Conservation (phyloP, 176 grass and related monocot species). For the Oryza brachyantha region DNA sequence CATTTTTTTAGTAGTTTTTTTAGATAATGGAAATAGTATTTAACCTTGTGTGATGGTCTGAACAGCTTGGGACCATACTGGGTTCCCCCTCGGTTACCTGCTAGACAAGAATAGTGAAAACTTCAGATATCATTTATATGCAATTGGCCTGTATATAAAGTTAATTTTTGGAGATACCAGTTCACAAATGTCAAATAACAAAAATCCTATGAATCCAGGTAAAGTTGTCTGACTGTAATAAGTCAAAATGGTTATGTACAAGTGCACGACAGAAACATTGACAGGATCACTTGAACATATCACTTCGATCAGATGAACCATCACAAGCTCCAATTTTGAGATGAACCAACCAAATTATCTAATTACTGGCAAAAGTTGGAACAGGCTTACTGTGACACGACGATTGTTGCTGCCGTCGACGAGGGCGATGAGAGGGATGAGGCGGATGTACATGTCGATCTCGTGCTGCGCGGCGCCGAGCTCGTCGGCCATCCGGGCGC, state of each 20-base stretch:
- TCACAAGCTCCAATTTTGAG: neutral
- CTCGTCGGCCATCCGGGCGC: constrained; percentile 35
- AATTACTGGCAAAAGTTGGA: neutral
- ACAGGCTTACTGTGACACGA: neutral
- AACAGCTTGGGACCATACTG: neutral
- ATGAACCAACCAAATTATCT: neutral
- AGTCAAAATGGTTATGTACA: neutral
- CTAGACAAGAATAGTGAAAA: neutral
- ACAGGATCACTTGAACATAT: neutral
- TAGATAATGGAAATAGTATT: neutral
- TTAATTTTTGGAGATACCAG: neutral
- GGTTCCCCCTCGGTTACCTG: neutral
- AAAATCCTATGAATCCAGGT: neutral
- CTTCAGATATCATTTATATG: neutral
- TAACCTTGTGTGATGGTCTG: constrained; percentile 17
- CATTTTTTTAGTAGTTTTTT: neutral
- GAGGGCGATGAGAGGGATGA: constrained; percentile 56
- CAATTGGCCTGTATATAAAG: neutral
- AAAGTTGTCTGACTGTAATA: neutral
- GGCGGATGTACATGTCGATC: constrained; percentile 54
- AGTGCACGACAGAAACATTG: neutral
- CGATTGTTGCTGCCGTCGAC: constrained; percentile 20
- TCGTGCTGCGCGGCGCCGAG: constrained; percentile 40
- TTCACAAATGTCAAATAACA: neutral
- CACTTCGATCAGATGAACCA: neutral